A percentile compares a stretch with the other conserved stretches of the same genome.
These are phyloP conservation scores for Baudoinia panamericana DNA, from an alignment of 495 filamentous ascomycete genomes.

Conservation along the genomic window DNA sequence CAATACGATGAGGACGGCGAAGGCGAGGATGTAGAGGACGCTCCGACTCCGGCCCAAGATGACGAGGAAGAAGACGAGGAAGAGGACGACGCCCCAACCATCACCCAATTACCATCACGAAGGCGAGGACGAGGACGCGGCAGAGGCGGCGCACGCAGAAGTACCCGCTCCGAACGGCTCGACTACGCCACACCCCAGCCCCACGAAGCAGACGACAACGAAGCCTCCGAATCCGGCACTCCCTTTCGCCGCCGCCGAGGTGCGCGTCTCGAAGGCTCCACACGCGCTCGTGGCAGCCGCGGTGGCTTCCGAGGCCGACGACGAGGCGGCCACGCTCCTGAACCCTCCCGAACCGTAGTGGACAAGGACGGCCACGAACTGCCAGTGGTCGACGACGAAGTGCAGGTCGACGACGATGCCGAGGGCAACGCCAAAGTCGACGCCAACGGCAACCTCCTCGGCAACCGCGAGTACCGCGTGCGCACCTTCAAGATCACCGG, in stretches of 20 bases:
- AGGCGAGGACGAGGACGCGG: slow-evolving; percentile 7
- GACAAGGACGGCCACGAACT: slow-evolving; percentile 92
- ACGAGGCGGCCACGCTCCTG: slow-evolving; percentile 54
- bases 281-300: slow-evolving; percentile 21
- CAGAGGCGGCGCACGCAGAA: slow-evolving; percentile 2
- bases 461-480: slow-evolving; percentile 80
- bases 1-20: slow-evolving; percentile 1
- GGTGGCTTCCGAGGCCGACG: slow-evolving; percentile 59
- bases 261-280: slow-evolving; percentile 52
- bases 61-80: slow-evolving; percentile 17
- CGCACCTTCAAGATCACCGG: slow-evolving; percentile 81
- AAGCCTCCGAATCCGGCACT: slow-evolving; percentile 36
- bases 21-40: slow-evolving; percentile 17
- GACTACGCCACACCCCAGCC: slow-evolving; percentile 14
- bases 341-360: slow-evolving; percentile 66
- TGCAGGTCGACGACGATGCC: slow-evolving; percentile 70
- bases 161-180: neutral
- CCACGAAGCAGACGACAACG: slow-evolving; percentile 8
- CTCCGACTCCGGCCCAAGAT: slow-evolving; percentile 9
- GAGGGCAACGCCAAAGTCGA: slow-evolving; percentile 90
- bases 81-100: slow-evolving; percentile 7
- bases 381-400: slow-evolving; percentile 84
- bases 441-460: slow-evolving; percentile 66
- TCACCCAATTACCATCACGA: slow-evolving; percentile 12
- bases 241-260: slow-evolving; percentile 52